Evolutionary conservation across 2,329 filamentous ascomycete genomes (phyloP).

Genomic region (Pyricularia grisea): DNA sequence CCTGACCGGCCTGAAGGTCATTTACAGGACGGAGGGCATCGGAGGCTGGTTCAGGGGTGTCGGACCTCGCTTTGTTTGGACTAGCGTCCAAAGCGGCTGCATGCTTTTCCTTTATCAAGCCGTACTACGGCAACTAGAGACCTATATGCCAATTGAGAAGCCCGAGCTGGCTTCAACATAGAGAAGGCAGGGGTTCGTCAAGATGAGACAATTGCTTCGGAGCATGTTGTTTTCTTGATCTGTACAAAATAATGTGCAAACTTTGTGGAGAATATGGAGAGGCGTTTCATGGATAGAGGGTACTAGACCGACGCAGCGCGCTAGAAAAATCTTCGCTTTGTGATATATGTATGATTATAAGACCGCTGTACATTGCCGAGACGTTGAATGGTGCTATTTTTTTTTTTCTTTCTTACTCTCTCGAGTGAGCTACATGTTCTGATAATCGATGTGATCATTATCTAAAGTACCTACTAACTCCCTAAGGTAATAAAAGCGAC

Average conservation of each 20-base stretch:
- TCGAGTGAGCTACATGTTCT: not conserved
- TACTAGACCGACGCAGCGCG: constrained; percentile 1
- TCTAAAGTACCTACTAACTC: too few species aligned
- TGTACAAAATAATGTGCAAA: constrained; percentile 3
- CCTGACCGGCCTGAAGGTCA: constrained; percentile 70
- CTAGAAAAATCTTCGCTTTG: constrained; percentile 7
- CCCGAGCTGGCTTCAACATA: constrained; percentile 7
- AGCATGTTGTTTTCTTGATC: not conserved
- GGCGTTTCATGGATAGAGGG: constrained; percentile 5
- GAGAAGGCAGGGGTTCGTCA: not conserved
- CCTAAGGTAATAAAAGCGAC: too few species aligned
- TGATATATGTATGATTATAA: not conserved
- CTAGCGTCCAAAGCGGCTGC: constrained; percentile 89
- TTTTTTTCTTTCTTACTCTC: too few species aligned
- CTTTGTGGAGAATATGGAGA: constrained; percentile 3
- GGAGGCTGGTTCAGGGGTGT: constrained; percentile 91
- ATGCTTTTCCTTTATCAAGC: constrained; percentile 96
- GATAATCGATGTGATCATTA: not conserved
- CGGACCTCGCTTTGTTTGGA: constrained; percentile 89
- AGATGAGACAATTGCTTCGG: not conserved
- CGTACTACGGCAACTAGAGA: constrained; percentile 67
- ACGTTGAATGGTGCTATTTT: too few species aligned
- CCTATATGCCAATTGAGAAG: constrained; percentile 27
- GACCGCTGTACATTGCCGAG: not conserved
- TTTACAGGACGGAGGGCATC: constrained; percentile 84